phyloP scores from a whole-genome alignment of 768 basidiomycete genomes.

The Boletus tylopilopsis region DNA sequence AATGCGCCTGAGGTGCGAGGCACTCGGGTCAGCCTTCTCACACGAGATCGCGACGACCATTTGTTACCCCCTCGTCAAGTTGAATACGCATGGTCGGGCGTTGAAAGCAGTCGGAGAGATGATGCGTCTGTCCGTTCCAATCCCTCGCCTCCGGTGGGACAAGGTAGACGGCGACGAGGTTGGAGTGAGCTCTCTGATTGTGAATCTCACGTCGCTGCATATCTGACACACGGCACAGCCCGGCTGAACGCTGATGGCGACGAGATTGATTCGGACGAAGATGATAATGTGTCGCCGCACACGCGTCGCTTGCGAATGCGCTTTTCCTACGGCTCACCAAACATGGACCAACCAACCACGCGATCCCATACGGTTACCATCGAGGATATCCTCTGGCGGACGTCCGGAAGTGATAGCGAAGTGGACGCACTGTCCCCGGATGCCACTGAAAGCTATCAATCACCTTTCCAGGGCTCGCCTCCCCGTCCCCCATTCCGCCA shows the following conservation, averaged over 20 bases:
- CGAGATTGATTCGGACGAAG: slow-evolving; percentile 59
- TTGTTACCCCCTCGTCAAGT: slow-evolving; percentile 1
- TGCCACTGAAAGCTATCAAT: slow-evolving; percentile 16
- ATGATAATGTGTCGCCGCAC: slow-evolving; percentile 48
- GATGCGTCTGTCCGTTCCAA: slow-evolving; percentile 4
- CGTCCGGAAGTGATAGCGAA: slow-evolving; percentile 23
- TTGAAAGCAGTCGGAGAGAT: slow-evolving; percentile 11
- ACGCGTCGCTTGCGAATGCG: slow-evolving; percentile 45
- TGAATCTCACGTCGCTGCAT: neutral
- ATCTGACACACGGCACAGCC: slow-evolving; percentile 24
- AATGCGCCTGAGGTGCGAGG: slow-evolving; percentile 24
- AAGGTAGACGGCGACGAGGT: slow-evolving; percentile 30
- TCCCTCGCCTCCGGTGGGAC: slow-evolving; percentile 12
- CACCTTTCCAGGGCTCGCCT: slow-evolving; percentile 10
- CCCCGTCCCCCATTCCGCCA: slow-evolving; percentile 7
- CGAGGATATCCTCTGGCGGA: slow-evolving; percentile 23
- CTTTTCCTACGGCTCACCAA: slow-evolving; percentile 19
- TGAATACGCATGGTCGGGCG: slow-evolving; percentile 2
- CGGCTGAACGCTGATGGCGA: slow-evolving; percentile 52
- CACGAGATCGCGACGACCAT: slow-evolving; percentile 24
- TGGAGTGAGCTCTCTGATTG: slow-evolving; percentile 25
- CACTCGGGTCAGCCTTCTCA: slow-evolving; percentile 21
- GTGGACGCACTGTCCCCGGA: slow-evolving; percentile 17
- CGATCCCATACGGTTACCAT: slow-evolving; percentile 29
- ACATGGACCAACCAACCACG: slow-evolving; percentile 26